Base-by-base conservation (phyloP, 257 asterid species). In the Nicotiana obtusifolia region DNA sequence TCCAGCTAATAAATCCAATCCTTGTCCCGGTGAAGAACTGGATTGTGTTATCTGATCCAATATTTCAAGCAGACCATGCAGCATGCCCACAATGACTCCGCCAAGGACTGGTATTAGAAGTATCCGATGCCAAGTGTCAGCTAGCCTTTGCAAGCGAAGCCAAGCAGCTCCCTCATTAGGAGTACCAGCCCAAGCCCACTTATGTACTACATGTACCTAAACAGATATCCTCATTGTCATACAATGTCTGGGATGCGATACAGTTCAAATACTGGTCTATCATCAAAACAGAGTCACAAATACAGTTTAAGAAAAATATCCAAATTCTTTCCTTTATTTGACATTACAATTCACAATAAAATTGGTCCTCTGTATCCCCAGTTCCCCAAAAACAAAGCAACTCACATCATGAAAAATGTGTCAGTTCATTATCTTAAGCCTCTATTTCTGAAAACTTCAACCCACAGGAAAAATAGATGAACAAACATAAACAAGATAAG, bases 171-270 rank as follows among this genome's bases (percentile, higher is more conserved):
- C 99, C 84, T 95, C 98, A 81, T 87, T 92, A 2, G 99, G 99
- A 41, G 99, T 95, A 82, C 99, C 99, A 75, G 98, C 99, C 99
- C 98, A 95, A 31, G 97, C 98, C 98, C 97, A 96, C 85, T 90
- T 97, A 75, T 90, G 99, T 85, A 96, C 84, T 86, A 92, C 95
- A 79, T 93, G 99, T 33, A 96, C 99, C 99, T 96, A 84, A 80
- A 41, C 80, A 68, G 75, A 47, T 24, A 64, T 79, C 53, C 81
- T 83, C 76, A 65, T 64, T 82, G 78, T 64, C 54, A 35, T 17
- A 26, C n/a, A 41, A 41, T 69, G 11, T 66, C 77, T n/a, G 31
- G 15, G 77, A 69, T n/a, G 57, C 77, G 1, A 10, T 11, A 11
- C 11, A 0, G n/a, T 69, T 69, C 57, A 69, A 41, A 69, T 41